Evolutionary conservation across 2,329 filamentous ascomycete species (phyloP).

Genomic region (Lasiodiplodia citricola): DNA sequence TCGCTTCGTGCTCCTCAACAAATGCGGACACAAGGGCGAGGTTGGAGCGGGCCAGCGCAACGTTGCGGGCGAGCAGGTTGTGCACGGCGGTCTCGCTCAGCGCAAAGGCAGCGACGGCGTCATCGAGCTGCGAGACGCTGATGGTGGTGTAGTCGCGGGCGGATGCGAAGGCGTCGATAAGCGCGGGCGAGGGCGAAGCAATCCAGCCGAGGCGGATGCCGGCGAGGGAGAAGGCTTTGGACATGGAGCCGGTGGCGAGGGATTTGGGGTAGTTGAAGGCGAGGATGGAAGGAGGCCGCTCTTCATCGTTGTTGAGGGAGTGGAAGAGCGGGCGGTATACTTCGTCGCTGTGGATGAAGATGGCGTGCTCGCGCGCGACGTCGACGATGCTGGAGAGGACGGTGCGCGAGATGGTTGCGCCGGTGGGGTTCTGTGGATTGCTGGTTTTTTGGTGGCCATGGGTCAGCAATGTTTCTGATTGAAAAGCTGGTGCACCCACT

Average conservation of each 20-base stretch:
- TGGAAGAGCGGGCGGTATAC: constrained; percentile 87
- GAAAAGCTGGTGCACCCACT: constrained; percentile 40
- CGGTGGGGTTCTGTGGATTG: constrained; percentile 82
- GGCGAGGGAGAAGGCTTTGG: constrained; percentile 82
- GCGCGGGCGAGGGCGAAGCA: constrained; percentile 65
- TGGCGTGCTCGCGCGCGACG: constrained; percentile 65
- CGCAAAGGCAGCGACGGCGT: constrained; percentile 77
- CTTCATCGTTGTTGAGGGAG: constrained; percentile 56
- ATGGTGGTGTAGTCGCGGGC: constrained; percentile 86
- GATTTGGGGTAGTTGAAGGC: constrained; percentile 73
- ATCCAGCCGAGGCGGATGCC: constrained; percentile 86
- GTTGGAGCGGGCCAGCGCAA: too few relatives aligned
- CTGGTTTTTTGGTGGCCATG: constrained; percentile 51
- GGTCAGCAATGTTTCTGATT: not conserved
- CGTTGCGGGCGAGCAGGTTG: constrained; percentile 44
- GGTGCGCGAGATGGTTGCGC: constrained; percentile 69
- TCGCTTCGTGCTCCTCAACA: constrained; percentile 59
- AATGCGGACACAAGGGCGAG: constrained; percentile 27
- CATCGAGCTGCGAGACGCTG: constrained; percentile 81
- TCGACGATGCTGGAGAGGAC: constrained; percentile 66
- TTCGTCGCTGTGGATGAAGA: constrained; percentile 74
- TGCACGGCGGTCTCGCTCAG: constrained; percentile 68
- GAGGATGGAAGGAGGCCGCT: constrained; percentile 69
- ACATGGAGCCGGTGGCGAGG: constrained; percentile 79
- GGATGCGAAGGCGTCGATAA: constrained; percentile 68